phyloP scores from a whole-genome alignment of 108 stramenopile species.

The Cyclotella baltica region DNA sequence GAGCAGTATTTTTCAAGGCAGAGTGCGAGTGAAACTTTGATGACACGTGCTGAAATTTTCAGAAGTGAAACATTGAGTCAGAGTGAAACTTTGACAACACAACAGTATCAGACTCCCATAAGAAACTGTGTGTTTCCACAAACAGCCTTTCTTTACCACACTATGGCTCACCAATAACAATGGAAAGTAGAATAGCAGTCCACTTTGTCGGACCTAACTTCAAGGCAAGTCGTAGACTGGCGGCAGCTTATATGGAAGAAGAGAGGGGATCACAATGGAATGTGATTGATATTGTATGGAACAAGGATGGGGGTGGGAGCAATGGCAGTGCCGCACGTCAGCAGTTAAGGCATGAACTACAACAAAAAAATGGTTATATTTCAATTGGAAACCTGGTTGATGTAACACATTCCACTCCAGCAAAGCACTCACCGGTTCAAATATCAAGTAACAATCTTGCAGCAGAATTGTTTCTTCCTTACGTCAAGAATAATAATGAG shows the following conservation, averaged over 20 bases:
- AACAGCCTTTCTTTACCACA: not conserved
- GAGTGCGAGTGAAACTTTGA: not conserved
- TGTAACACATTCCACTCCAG: not conserved
- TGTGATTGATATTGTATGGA: constrained; percentile 3
- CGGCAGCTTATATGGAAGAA: not conserved
- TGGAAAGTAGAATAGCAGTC: not conserved
- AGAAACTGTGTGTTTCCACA: too few species aligned
- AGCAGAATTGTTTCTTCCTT: not conserved
- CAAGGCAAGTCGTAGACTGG: not conserved
- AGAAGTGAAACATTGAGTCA: not conserved
- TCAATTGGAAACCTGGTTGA: constrained; percentile 6
- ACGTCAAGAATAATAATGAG: not conserved
- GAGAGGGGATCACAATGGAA: not conserved
- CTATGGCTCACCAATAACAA: not conserved
- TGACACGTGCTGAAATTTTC: not conserved
- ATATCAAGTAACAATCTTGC: not conserved
- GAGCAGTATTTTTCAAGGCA: not conserved
- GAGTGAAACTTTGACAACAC: not conserved
- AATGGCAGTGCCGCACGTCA: not conserved
- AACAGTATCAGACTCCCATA: too few species aligned
- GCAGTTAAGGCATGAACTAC: not conserved
- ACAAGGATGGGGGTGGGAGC: not conserved
- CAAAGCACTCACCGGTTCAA: too few species aligned
- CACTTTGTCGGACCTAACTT: not conserved
- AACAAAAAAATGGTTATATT: not conserved